Conservation (phyloP, 2,329 filamentous ascomycete genomes). For the Cercospora canescens region DNA sequence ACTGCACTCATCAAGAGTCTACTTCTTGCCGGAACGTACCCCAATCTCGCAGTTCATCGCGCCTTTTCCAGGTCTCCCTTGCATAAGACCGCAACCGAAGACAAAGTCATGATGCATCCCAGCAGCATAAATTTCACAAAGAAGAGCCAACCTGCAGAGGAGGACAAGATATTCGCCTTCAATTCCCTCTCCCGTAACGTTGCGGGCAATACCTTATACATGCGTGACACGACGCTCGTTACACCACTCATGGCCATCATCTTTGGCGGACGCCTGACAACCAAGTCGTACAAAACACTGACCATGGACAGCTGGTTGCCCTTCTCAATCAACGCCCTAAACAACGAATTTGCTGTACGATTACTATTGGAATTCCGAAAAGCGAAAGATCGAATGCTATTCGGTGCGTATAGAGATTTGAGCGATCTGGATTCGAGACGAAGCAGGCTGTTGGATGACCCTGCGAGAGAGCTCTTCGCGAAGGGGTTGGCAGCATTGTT, state of each 20-base stretch:
- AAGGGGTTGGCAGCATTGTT: constrained; percentile 24
- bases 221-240: constrained; percentile 31
- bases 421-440: not conserved
- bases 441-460: constrained; percentile 19
- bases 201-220: constrained; percentile 23
- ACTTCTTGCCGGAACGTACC: constrained; percentile 46
- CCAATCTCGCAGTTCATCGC: constrained; percentile 44
- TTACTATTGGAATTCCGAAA: constrained; percentile 39
- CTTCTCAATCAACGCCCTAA: constrained; percentile 28
- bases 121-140: constrained; percentile 28
- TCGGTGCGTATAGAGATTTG: constrained; percentile 30
- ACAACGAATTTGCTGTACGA: constrained; percentile 26
- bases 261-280: constrained; percentile 33
- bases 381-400: constrained; percentile 35
- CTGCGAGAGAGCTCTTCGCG: constrained; percentile 25
- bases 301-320: constrained; percentile 41
- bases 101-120: constrained; percentile 31
- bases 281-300: constrained; percentile 26
- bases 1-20: constrained; percentile 49
- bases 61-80: constrained; percentile 15
- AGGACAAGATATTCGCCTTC: constrained; percentile 18
- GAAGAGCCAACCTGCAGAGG: constrained; percentile 5
- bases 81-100: constrained; percentile 32
- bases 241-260: constrained; percentile 32
- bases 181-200: constrained; percentile 20